phyloP scores from a whole-genome alignment of 352 stramenopile genomes.

The Aphanomyces invadans region DNA sequence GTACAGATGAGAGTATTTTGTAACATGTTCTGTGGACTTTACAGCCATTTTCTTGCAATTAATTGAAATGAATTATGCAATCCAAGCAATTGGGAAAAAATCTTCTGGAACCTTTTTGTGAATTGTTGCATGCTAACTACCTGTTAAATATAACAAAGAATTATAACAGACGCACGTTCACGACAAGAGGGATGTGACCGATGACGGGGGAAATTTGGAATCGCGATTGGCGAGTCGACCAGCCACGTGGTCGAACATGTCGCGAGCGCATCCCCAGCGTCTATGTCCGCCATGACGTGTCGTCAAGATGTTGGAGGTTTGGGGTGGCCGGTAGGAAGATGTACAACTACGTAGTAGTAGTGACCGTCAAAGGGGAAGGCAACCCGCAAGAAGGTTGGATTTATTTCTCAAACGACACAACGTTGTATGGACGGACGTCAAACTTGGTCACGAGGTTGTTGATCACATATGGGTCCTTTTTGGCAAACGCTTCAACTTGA shows the following conservation, averaged over 20 bases:
- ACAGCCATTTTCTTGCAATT: too few species aligned
- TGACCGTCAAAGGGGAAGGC: not conserved
- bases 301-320: too few species aligned
- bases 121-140: too few species aligned
- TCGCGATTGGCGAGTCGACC: not conserved
- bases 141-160: not conserved
- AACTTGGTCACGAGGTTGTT: slow-evolving; percentile 62
- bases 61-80: too few species aligned
- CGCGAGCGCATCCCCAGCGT: not conserved
- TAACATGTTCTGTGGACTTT: too few species aligned
- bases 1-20: too few species aligned
- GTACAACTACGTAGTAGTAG: not conserved
- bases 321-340: not conserved
- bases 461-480: slow-evolving; percentile 58
- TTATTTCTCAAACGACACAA: slow-evolving; percentile 31
- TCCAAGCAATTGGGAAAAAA: too few species aligned
- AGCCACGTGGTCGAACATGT: not conserved
- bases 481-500: slow-evolving; percentile 55
- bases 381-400: too few species aligned
- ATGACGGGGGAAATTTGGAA: not conserved
- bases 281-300: not conserved
- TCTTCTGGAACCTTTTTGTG: too few species aligned
- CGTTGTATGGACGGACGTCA: slow-evolving; percentile 65
- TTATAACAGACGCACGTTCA: too few species aligned
- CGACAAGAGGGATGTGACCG: too few species aligned